Base-by-base conservation (phyloP, 805 yeast species). In the Diddensiella santjacobensis region DNA sequence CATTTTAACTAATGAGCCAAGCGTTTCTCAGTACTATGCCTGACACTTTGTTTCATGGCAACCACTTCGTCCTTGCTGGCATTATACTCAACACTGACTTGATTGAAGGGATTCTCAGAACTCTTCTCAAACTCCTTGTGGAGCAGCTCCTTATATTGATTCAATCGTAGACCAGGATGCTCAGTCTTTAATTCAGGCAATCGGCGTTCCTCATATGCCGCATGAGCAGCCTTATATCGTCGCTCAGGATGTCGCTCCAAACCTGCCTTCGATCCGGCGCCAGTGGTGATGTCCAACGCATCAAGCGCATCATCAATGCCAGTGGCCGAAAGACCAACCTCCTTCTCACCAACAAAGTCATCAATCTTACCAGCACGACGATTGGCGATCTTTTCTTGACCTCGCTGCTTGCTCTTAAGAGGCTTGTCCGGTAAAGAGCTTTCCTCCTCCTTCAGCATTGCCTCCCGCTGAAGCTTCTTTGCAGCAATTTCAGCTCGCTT, bases 171-270 rank as follows among this genome's bases (percentile, higher is more conserved):
- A 11, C 96, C 96, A 3, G 90, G 89, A 58, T 81, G 72, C 65
- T 87, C 95, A 63, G 80, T 74, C 66, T 82, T 80, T 47, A 83
- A 49, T 60, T 83, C 87, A 3, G 93, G 91, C 37, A 84, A 62
- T 58, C 91, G 75, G 48, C 73, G 70, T 53, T 81, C 91, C 58
- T 86, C 87, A 60, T 69, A 87, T 0, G 86, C 87, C 10, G 79
- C 73, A 48, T 72, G 72, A 0, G 95, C 95, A 22, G 91, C 87
- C 70, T 86, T 87, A 67, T 83, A 84, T 62, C 96, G 78, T 68
- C 95, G 79, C 71, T 87, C 96, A 6, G 96, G 95, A 58, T 87
- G 96, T 65, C 88, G 80, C 51, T 87, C 96, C 45, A 87, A 72
- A 45, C 80, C 87, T 60, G 81, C 81, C 51, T 58, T 61, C 37